Evolutionary conservation across 2,329 filamentous ascomycete species (phyloP), one percentile per base, ranked within the genome.

Genomic region (Coniochaeta sp.): DNA sequence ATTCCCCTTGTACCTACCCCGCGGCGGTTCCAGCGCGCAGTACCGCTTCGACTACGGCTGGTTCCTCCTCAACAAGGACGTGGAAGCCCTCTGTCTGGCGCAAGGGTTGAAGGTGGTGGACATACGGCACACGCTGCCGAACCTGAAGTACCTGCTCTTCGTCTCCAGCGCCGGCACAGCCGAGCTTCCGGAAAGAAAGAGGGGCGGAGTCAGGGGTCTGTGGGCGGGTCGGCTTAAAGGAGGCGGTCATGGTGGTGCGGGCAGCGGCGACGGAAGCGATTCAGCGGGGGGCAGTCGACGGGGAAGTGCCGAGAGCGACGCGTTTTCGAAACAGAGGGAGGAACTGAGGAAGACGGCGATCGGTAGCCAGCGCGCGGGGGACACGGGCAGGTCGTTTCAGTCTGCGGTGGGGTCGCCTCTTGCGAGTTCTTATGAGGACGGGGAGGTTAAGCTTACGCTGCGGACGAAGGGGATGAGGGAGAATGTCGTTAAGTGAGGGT

Each of bases 21-120:
- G 78, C 2, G 79, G 80, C 14, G 79, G 79, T 68, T 87, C 71
- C n/a, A 78, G 63, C 2, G 82, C 90, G 0, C 83, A 91, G 46
- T 97, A 92, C 71, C 85, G 92, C 2, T 97, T 97, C 67, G 92
- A 97, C 61, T 99, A 97, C 66, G 94, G 78, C 10, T 94, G 96
- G 64, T 99, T 97, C 61, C 73, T 97, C n/a, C 78, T 99, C 13
- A 97, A 97, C 72, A 96, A 97, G 69, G 76, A 97, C 63, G 91
- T 99, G 52, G 91, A 97, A 60, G 70, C 76, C 0, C 71, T 86
- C 3, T 85, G 82, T 54, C 71, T 74, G 3, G 74, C 77, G 1
- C 84, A 91, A 57, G 86, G 86, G 0, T 73, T 96, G 12, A 84
- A 86, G 46, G 85, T 95, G 1, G 79, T 96, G 56, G 94, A 99